Evolutionary conservation across 2,329 filamentous ascomycete genomes (phyloP), one percentile per base, ranked within the genome.

Genomic region (Calonectria hongkongensis): DNA sequence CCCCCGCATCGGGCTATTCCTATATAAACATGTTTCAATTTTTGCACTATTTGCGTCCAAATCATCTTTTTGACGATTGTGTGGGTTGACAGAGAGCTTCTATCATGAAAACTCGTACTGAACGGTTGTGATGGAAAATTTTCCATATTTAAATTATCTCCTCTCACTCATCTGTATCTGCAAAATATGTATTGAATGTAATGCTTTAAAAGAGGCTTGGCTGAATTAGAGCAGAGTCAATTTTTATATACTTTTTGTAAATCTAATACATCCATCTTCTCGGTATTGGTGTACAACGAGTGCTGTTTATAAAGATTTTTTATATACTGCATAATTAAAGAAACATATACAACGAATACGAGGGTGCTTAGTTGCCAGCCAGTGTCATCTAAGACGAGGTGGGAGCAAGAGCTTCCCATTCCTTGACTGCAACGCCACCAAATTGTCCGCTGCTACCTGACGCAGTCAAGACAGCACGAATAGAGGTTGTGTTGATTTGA

Each of bases 1-100:
- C 82, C 83, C 83, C 83, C 83, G 81, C 83, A 81, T 84, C 80
- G 82, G 83, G 81, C 82, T 84, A 51, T 71, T 71, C 12, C 2
- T 21, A 4, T 16, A 64, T 2, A 51, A 2, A 51, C 2, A 33
- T 12, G 50, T 54, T 54, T 36, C 33, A 5, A 4, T 36, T 36
- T 36, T 36, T 36, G 33, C 33, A 36, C 33, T 12, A 3, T 36
- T 36, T 13, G 33, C 8, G 33, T 36, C 7, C 33, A 36, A 3
- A 12, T 13, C 10, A 36, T 9, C 33, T 36, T 36, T 36, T 36
- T 36, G 33, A 13, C 10, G 33, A 21, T 36, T 9, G 33, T 36
- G 30, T 36, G 12, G 10, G 33, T 10, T 10, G 7, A 36, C 12
- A 3, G 33, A 36, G 30, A 9, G 33, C 10, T 13, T 36, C 10